phyloP scores from a whole-genome alignment of 306 rosid species.

The Sphenostylis stenocarpa region DNA sequence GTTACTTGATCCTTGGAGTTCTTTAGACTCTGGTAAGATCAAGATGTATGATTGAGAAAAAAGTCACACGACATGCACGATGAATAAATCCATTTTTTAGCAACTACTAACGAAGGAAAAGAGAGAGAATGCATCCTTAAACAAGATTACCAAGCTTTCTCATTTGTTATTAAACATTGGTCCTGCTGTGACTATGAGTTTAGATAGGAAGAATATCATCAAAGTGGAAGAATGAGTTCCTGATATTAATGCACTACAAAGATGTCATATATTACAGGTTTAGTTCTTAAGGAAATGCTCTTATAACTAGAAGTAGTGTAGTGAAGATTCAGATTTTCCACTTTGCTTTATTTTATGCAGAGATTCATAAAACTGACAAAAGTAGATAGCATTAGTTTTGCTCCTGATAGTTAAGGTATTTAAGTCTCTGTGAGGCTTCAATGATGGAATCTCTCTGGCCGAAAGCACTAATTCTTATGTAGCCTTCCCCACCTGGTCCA shows the following conservation, averaged over 20 bases:
- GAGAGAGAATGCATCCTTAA: too few relatives aligned
- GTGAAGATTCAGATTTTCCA: constrained; percentile 3
- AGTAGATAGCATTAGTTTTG: constrained; percentile 13
- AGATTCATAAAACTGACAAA: constrained; percentile 16
- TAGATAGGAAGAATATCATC: background rate
- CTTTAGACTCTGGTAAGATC: too few relatives aligned
- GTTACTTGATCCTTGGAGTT: too few relatives aligned
- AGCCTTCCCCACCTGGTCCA: constrained; percentile 71
- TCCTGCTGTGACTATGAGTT: background rate
- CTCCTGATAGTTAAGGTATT: constrained; percentile 33
- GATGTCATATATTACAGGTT: background rate
- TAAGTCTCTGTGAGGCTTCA: constrained; percentile 60
- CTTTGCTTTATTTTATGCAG: constrained; percentile 27
- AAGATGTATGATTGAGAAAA: too few relatives aligned
- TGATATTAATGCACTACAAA: constrained; percentile 10
- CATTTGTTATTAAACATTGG: background rate
- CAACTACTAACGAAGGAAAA: too few relatives aligned
- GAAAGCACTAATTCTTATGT: constrained; percentile 55
- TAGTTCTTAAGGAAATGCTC: background rate
- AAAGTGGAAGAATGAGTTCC: constrained; percentile 14
- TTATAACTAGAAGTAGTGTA: background rate
- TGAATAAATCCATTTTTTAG: too few relatives aligned
- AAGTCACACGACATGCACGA: background rate
- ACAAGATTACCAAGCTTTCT: constrained; percentile 14
- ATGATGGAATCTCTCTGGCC: constrained; percentile 51